Base-by-base conservation (phyloP, 2,329 filamentous ascomycete genomes). In the Calonectria leucothoes region DNA sequence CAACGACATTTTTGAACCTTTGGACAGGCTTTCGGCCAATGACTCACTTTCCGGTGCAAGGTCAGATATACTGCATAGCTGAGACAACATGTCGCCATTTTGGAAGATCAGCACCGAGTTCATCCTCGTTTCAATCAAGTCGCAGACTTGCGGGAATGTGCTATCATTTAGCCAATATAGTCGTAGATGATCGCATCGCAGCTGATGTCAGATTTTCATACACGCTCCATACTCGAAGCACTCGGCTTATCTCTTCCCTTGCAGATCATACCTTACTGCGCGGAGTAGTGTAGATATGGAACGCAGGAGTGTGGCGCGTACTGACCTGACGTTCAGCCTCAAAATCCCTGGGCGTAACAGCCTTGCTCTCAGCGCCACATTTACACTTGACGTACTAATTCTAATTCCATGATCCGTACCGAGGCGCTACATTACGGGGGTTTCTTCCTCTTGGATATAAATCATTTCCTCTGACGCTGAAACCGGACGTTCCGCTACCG, bases 11-110 rank as follows among this genome's bases (percentile, higher is more conserved):
- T 64, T 66, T 59, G 52, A 25, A 64, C 33, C 12, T 15, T 51
- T 12, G 31, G n/a, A n/a, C n/a, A 29, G 17, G 20, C 17, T 31
- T 20, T 61, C 59, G 77, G 88, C 87, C 5, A 89, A 6, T 67
- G 70, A 3, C 85, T 86, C 81, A 89, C 86, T 39, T 87, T 85
- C 2, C 85, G 66, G 12, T 51, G 35, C 12, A n/a, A 37, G 1
- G 23, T 15, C 33, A 33, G 8, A 20, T 14, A 17, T 39, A 20
- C 51, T 35, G 33, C 14, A 23, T 8, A 27, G 17, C 14, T 27
- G 55, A 61, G 23, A 61, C 55, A 20, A 11, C 20, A 39, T 35
- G 20, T 7, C 33, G 6, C 10, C 4, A 37, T 61, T 61, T 23
- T 39, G 55, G 11, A 23, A 39, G 55, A 27, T 35, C 33, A 23